A percentile compares a stretch with the other conserved stretches of the same genome.
Evolutionary conservation across 2,329 filamentous ascomycete genomes (phyloP).

Genomic region (Orbilia brochopaga): DNA sequence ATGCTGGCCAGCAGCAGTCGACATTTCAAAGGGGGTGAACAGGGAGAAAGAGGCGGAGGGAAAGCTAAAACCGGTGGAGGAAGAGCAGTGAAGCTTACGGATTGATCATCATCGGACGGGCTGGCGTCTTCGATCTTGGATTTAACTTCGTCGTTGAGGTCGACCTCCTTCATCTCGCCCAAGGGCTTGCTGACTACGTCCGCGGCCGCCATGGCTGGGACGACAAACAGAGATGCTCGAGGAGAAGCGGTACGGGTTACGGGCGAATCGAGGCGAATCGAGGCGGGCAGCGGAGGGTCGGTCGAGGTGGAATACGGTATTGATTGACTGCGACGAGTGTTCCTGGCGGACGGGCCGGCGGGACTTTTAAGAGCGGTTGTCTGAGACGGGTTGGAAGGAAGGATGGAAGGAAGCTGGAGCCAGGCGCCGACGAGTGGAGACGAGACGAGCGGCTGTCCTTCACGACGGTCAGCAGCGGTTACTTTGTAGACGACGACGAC

Average conservation of each 20-base stretch:
- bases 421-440: no score
- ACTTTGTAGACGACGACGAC: no score
- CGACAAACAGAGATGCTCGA: background rate
- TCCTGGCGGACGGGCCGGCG: no score
- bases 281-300: background rate
- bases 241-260: background rate
- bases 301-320: background rate
- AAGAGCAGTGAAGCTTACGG: constrained; percentile 3
- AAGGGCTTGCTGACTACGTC: constrained; percentile 7
- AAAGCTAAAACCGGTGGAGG: background rate
- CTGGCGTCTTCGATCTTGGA: constrained; percentile 12
- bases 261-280: background rate
- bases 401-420: no score
- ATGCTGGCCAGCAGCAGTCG: background rate
- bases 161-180: constrained; percentile 23
- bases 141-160: constrained; percentile 21
- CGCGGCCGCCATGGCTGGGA: constrained; percentile 21
- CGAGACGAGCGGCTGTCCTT: no score
- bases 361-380: no score
- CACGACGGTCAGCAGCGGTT: no score
- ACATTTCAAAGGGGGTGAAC: background rate
- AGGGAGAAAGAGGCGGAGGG: no score
- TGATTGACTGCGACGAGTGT: no score
- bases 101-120: constrained; percentile 14
- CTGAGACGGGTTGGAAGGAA: no score